Percentiles rank a stretch among this genome's conserved stretches.
Conservation (phyloP, 257 asterid species). For the Sherardia arvensis region DNA sequence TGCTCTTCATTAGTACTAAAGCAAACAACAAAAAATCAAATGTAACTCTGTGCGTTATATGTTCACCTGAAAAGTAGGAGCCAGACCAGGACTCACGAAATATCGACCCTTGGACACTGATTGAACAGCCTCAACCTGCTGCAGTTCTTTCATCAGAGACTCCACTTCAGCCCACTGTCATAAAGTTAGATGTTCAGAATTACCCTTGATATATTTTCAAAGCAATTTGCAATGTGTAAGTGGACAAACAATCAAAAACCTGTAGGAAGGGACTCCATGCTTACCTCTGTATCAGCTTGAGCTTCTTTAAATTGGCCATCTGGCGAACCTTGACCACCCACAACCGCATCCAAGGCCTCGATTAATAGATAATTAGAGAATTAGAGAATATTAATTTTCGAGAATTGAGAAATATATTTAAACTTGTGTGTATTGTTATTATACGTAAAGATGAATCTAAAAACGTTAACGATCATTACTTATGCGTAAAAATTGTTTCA, state of each 20-base stretch:
- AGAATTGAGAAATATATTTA: too few relatives aligned
- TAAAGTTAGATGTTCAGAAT: conserved; percentile 3
- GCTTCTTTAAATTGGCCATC: conserved; percentile 63
- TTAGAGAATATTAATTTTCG: too few relatives aligned
- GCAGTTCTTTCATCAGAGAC: conserved; percentile 59
- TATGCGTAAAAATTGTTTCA: too few relatives aligned
- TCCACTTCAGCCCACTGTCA: conserved; percentile 86
- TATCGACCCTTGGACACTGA: conserved; percentile 78
- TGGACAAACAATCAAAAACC: not conserved
- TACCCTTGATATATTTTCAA: not conserved
- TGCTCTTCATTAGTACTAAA: not conserved
- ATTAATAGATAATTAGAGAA: conserved; percentile 73
- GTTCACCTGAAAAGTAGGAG: conserved; percentile 83
- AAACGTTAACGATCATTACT: too few relatives aligned
- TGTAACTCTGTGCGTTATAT: not conserved
- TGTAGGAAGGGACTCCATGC: conserved; percentile 1
- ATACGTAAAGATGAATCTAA: too few relatives aligned
- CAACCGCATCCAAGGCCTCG: conserved; percentile 83
- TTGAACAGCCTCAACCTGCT: conserved; percentile 59
- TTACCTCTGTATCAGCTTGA: conserved; percentile 56
- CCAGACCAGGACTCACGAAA: conserved; percentile 91
- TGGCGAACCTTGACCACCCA: conserved; percentile 53
- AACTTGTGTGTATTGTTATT: too few relatives aligned
- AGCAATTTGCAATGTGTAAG: not conserved
- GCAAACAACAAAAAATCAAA: not conserved